These are phyloP conservation scores for Apiotrichum laibachii DNA, from an alignment of 1,284 basidiomycete genomes.

Conservation along the genomic window DNA sequence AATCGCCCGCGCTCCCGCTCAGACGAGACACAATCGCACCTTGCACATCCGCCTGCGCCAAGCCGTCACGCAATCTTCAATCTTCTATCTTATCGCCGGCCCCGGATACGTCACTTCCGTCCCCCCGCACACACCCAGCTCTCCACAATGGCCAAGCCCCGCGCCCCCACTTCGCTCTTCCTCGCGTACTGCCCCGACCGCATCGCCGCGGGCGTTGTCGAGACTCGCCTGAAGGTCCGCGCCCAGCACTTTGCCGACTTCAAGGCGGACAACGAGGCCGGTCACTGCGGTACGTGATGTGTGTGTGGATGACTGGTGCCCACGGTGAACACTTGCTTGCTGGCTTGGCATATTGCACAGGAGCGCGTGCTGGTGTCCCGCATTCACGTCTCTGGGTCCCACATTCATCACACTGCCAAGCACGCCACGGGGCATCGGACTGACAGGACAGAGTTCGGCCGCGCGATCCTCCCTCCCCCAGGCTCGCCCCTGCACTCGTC, in stretches of 20 bases:
- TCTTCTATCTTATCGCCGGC: neutral
- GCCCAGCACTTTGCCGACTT: conserved; percentile 36
- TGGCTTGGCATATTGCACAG: too few relatives aligned
- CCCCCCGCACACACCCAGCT: too few relatives aligned
- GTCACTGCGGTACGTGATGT: conserved; percentile 26
- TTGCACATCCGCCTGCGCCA: too few relatives aligned
- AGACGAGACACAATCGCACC: too few relatives aligned
- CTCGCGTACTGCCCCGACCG: conserved; percentile 44
- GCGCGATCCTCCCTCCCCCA: conserved; percentile 31
- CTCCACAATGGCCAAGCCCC: conserved; percentile 6
- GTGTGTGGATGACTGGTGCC: too few relatives aligned
- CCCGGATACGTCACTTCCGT: neutral
- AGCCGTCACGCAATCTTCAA: too few relatives aligned
- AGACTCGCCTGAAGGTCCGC: conserved; percentile 35
- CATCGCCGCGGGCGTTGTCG: conserved; percentile 26
- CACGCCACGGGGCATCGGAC: too few relatives aligned
- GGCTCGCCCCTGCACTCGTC: conserved; percentile 19
- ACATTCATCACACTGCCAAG: neutral
- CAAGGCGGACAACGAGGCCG: conserved; percentile 30
- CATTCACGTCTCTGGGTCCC: neutral
- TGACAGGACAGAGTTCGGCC: conserved; percentile 30
- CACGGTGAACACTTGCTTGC: too few relatives aligned
- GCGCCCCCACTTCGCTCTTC: conserved; percentile 30
- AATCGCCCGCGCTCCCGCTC: too few relatives aligned
- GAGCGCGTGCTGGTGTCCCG: too few relatives aligned